phyloP scores from a whole-genome alignment of 1,139 yeast genomes.

The Hyphopichia pseudoburtonii region DNA sequence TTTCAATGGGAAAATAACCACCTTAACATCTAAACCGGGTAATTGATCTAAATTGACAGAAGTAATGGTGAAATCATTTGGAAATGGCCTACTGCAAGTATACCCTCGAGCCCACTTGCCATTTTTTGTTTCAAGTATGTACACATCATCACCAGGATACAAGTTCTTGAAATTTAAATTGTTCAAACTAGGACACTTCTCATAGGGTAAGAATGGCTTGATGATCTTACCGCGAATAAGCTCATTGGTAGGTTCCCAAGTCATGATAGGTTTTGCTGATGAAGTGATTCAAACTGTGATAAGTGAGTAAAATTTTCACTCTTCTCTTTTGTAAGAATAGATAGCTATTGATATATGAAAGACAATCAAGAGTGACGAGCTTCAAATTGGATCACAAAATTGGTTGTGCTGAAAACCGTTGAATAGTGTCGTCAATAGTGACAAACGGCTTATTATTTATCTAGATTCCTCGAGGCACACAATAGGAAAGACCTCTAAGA shows the following conservation, averaged over 20 bases:
- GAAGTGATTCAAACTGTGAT: no score
- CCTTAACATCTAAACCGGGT: conserved; percentile 51
- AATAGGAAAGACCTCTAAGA: no score
- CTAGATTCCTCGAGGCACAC: no score
- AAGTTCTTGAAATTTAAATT: conserved; percentile 51
- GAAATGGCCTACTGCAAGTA: conserved; percentile 60
- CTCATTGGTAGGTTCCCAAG: conserved; percentile 41
- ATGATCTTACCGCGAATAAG: conserved; percentile 52
- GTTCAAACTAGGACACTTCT: conserved; percentile 43
- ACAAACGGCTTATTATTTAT: no score
- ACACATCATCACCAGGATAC: conserved; percentile 81
- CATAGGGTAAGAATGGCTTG: conserved; percentile 62
- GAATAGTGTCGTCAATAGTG: no score
- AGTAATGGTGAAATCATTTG: conserved; percentile 65
- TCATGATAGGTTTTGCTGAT: conserved; percentile 10
- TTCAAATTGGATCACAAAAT: no score
- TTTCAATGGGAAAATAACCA: conserved; percentile 62
- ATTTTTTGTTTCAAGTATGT: conserved; percentile 63
- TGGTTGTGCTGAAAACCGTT: no score
- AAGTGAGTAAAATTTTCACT: no score
- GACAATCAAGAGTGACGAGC: no score
- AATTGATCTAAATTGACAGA: conserved; percentile 61
- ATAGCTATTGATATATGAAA: background rate
- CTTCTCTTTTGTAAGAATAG: background rate
- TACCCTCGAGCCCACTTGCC: conserved; percentile 83